Percentiles rank a stretch among this genome's conserved stretches.
These are phyloP conservation scores for Eucalyptus lansdowneana DNA, from an alignment of 345 rosid genomes.

Conservation along the genomic window DNA sequence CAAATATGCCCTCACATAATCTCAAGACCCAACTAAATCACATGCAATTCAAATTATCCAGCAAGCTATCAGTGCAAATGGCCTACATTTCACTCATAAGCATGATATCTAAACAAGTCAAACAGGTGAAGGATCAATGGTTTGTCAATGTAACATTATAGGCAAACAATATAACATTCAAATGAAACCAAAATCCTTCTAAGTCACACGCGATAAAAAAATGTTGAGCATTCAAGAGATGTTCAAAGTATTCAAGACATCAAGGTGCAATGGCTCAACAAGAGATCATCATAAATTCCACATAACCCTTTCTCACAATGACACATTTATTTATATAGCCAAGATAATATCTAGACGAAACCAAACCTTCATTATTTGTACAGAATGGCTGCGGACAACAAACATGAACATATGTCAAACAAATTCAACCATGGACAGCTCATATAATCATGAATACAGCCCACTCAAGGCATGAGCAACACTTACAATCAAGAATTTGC, in stretches of 20 bases:
- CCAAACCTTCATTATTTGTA: too few species aligned
- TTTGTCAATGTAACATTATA: background rate
- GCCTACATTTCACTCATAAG: background rate
- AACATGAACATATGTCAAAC: too few species aligned
- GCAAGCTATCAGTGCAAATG: background rate
- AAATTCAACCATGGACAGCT: too few species aligned
- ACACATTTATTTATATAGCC: too few species aligned
- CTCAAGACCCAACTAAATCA: background rate
- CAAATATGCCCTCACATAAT: background rate
- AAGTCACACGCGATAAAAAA: background rate
- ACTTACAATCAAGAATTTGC: too few species aligned
- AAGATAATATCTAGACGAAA: too few species aligned
- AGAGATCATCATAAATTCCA: background rate
- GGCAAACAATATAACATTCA: background rate
- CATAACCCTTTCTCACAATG: background rate
- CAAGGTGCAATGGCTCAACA: background rate
- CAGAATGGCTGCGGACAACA: too few species aligned
- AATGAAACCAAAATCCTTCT: too few species aligned
- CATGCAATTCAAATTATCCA: background rate
- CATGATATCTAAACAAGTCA: background rate
- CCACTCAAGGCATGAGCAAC: too few species aligned
- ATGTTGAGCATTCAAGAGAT: background rate
- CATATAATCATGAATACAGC: too few species aligned
- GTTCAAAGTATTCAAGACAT: background rate
- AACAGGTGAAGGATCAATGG: background rate